Percentiles rank a stretch among this genome's conserved stretches.
phyloP scores from a whole-genome alignment of 257 asterid species.

The Forsythia suspensa region DNA sequence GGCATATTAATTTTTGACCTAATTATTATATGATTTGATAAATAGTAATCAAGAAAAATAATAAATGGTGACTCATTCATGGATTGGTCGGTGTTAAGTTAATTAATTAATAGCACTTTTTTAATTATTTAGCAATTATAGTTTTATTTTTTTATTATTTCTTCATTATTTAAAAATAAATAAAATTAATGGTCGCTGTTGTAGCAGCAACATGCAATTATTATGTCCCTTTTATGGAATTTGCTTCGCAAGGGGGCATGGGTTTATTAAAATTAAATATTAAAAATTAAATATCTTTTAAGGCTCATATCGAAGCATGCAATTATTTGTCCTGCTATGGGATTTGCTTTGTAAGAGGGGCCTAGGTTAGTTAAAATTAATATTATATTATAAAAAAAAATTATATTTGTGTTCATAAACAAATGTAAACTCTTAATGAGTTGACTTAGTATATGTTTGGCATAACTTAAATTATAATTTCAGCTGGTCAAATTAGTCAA shows the following conservation, averaged over 20 bases:
- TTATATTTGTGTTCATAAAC: too few relatives aligned
- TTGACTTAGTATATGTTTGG: too few relatives aligned
- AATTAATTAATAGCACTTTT: slow-evolving; percentile 3
- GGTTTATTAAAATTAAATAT: background rate
- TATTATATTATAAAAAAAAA: too few relatives aligned
- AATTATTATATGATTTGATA: background rate
- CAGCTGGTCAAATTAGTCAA: too few relatives aligned
- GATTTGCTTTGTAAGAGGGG: too few relatives aligned
- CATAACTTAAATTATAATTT: too few relatives aligned
- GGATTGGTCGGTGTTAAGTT: slow-evolving; percentile 28
- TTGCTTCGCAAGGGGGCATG: slow-evolving; percentile 28
- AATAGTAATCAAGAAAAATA: slow-evolving; percentile 4
- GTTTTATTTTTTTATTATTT: background rate
- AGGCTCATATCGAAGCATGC: too few relatives aligned
- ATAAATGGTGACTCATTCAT: slow-evolving; percentile 10
- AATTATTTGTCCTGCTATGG: too few relatives aligned
- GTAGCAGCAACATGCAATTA: background rate
- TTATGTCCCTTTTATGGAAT: slow-evolving; percentile 32
- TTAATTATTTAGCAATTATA: background rate
- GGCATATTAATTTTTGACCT: background rate
- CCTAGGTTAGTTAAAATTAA: too few relatives aligned
- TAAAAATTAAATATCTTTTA: background rate
- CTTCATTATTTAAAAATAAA: background rate
- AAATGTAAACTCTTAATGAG: too few relatives aligned
- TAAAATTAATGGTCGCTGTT: background rate